A percentile compares a stretch with the other conserved stretches of the same genome.
Conservation (phyloP, 352 stramenopile species). For the Chrysophaeum taylorii region DNA sequence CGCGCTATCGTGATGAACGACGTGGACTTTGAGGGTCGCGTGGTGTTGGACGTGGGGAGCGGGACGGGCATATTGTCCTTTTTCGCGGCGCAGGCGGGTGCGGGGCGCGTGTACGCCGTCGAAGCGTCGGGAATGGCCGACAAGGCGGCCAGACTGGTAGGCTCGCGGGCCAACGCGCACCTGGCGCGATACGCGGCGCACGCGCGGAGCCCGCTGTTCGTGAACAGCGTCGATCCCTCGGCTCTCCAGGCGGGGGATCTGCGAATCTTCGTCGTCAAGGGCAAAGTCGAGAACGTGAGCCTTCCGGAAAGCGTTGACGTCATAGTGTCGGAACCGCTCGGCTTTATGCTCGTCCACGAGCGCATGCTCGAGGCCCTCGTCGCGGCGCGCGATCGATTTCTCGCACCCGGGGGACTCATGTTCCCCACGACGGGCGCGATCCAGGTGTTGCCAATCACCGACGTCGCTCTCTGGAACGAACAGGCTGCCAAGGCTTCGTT, state of each 20-base stretch:
- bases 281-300: slow-evolving; percentile 83
- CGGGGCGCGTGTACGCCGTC: slow-evolving; percentile 77
- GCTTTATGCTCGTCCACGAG: slow-evolving; percentile 84
- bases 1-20: slow-evolving; percentile 78
- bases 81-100: slow-evolving; percentile 84
- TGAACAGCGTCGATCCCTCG: no score
- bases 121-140: slow-evolving; percentile 45
- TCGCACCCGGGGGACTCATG: slow-evolving; percentile 76
- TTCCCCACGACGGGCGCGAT: slow-evolving; percentile 80
- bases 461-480: slow-evolving; percentile 76
- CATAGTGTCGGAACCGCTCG: slow-evolving; percentile 87
- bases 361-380: slow-evolving; percentile 87
- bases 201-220: no score
- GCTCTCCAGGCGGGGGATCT: no score
- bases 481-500: slow-evolving; percentile 70
- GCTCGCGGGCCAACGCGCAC: background rate
- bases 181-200: background rate
- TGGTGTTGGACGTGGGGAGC: slow-evolving; percentile 86
- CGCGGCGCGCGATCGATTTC: slow-evolving; percentile 68
- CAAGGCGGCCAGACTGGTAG: background rate
- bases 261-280: slow-evolving; percentile 74
- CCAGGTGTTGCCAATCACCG: slow-evolving; percentile 71
- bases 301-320: slow-evolving; percentile 85
- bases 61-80: slow-evolving; percentile 83
- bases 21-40: slow-evolving; percentile 72